Evolutionary conservation across 768 basidiomycete genomes (phyloP).

Genomic region (Kwoniella pini): DNA sequence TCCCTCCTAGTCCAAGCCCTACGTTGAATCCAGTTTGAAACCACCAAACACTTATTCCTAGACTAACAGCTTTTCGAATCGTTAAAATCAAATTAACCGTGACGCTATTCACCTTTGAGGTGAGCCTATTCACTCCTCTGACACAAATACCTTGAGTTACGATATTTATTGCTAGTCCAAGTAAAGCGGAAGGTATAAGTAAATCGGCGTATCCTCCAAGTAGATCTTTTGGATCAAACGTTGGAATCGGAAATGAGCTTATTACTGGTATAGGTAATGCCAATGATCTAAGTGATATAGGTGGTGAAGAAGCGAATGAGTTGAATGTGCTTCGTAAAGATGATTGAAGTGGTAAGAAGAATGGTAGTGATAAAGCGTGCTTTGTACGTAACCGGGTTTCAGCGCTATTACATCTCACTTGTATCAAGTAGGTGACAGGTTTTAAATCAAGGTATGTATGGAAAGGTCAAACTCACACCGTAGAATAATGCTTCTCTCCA

Average conservation of each 20-base stretch:
- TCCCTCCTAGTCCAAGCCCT: constrained; percentile 67
- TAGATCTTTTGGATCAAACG: neutral
- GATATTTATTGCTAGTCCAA: constrained; percentile 67
- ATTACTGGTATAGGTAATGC: constrained; percentile 12
- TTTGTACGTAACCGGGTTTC: too few relatives aligned
- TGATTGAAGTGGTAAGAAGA: constrained; percentile 67
- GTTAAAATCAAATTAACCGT: constrained; percentile 80
- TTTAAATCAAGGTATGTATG: too few relatives aligned
- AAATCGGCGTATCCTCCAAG: constrained; percentile 16
- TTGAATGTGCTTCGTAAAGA: constrained; percentile 63
- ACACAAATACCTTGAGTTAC: constrained; percentile 77
- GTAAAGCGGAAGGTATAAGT: constrained; percentile 58
- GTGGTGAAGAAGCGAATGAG: constrained; percentile 59
- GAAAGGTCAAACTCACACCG: constrained; percentile 61
- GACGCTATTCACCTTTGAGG: constrained; percentile 75
- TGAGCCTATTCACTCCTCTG: constrained; percentile 75
- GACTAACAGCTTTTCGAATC: constrained; percentile 73
- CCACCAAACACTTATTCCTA: constrained; percentile 82
- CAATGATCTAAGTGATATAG: constrained; percentile 36
- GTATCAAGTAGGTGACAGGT: too few relatives aligned
- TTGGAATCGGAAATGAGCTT: neutral
- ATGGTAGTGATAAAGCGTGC: constrained; percentile 78
- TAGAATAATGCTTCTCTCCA: constrained; percentile 87
- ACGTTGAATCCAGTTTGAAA: constrained; percentile 73
- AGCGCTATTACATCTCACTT: too few relatives aligned